Percentiles rank a stretch among this genome's conserved stretches.
Conservation (phyloP, 2,329 filamentous ascomycete species). For the Penicillium rolfsii region DNA sequence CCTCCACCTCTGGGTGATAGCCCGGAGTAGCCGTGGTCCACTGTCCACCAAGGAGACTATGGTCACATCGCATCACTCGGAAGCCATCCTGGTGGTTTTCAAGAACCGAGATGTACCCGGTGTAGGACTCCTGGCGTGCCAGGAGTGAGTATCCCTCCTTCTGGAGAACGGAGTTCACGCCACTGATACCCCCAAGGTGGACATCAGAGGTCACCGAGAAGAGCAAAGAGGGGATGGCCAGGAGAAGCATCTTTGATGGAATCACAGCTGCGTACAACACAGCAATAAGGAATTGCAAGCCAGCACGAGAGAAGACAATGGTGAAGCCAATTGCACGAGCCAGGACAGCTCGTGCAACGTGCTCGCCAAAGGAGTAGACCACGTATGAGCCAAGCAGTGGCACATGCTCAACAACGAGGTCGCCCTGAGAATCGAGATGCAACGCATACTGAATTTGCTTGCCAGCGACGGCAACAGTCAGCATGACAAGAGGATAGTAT, state of each 20-base stretch:
- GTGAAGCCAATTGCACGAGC: conserved; percentile 62
- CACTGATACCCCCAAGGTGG: conserved; percentile 66
- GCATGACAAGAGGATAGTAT: conserved; percentile 67
- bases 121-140: conserved; percentile 81
- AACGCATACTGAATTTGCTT: conserved; percentile 64
- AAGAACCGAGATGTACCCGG: conserved; percentile 89
- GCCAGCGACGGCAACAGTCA: conserved; percentile 67
- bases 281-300: conserved; percentile 70
- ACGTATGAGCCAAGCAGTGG: conserved; percentile 69
- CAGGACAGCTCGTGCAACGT: conserved; percentile 46
- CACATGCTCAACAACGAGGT: conserved; percentile 63
- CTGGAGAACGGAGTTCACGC: conserved; percentile 68
- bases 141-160: conserved; percentile 72
- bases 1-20: conserved; percentile 62
- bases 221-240: conserved; percentile 69
- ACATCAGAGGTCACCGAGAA: conserved; percentile 70
- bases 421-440: conserved; percentile 59
- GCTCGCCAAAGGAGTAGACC: conserved; percentile 59
- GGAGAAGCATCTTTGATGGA: conserved; percentile 69
- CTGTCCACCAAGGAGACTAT: conserved; percentile 89
- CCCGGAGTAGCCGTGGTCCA: conserved; percentile 66
- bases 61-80: conserved; percentile 86
- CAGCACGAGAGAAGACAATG: conserved; percentile 69
- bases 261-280: conserved; percentile 66
- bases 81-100: conserved; percentile 73